Conservation (phyloP, 306 rosid species). For the Malus sylvestris region DNA sequence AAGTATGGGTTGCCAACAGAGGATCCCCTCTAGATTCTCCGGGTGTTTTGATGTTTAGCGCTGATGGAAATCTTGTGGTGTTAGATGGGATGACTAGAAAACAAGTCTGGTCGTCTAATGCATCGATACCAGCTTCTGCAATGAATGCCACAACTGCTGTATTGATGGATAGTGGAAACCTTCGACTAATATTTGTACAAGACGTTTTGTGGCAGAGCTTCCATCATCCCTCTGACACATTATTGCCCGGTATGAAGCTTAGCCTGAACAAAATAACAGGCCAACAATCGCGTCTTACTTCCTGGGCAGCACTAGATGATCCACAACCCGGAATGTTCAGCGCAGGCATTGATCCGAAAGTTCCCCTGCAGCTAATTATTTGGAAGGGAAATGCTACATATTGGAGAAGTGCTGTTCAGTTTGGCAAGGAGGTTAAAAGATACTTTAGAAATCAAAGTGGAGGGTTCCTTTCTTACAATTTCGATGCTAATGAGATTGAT, state of each 20-base stretch:
- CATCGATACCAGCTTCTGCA: background rate
- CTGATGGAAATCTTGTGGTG: constrained; percentile 15
- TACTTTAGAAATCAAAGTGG: background rate
- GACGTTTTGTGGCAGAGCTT: constrained; percentile 41
- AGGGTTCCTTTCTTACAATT: background rate
- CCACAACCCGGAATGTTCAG: background rate
- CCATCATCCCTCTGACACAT: constrained; percentile 29
- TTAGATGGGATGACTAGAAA: background rate
- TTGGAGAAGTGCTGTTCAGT: background rate
- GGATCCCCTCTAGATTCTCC: constrained; percentile 29
- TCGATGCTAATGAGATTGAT: background rate
- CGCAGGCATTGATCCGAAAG: background rate
- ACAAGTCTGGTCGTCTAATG: constrained; percentile 11
- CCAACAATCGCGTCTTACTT: background rate
- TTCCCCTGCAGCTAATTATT: background rate
- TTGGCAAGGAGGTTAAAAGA: background rate
- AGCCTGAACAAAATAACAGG: background rate
- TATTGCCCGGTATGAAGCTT: constrained; percentile 21
- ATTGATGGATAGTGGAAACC: constrained; percentile 13
- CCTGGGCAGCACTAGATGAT: background rate
- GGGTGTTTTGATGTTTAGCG: constrained; percentile 3
- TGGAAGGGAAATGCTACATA: background rate
- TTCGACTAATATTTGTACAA: background rate
- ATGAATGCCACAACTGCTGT: background rate
- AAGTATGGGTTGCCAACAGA: constrained; percentile 70